Base-by-base conservation (phyloP, 768 basidiomycete genomes). In the Amylocystis lapponica region DNA sequence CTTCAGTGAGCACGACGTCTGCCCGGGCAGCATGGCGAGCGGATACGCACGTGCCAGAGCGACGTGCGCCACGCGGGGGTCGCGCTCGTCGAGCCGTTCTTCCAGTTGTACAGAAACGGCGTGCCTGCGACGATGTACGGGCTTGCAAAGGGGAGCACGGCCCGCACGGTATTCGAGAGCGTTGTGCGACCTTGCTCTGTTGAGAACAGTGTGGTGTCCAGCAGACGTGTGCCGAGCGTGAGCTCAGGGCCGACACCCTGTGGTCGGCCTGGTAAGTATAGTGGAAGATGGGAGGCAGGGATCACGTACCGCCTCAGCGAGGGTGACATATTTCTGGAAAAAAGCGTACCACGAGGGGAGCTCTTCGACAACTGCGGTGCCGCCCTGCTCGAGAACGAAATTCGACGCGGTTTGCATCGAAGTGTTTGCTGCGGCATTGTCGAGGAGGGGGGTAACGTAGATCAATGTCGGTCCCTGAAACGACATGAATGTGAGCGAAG, bases 381-480 rank as follows among this genome's bases (percentile, higher is more conserved):
- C 66, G 26, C 56, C 56, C 17, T 61, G 59, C 4, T 55, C 43
- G 1, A 45, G 22, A n/a, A 55, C 56, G 44, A 57, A 65, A 40
- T 62, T 59, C 9, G 54, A 39, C 13, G 62, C 50, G 4, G 44
- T 36, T 41, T 56, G 59, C 62, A 75, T 62, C 25, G 74, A 74
- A 22, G 32, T 52, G 16, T 59, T 52, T 1, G 74, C 72, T 5
- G 67, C 65, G 1, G 55, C 60, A 26, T 58, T 53, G 25, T 49
- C 58, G 1, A 71, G 51, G 14, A 62, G 63, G 8, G 75, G 75
- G 41, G 69, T 77, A n/a, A 76, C 62, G 41, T 72, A 59, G 29
- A 63, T 56, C 8, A 66, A 22, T 7, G 45, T 47, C 2, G 46
- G 48, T 22, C 51, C 51, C 63, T 65, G 43, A 1, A 33, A 13